Conservation (phyloP, 2,329 filamentous ascomycete genomes). For the Karstenula rhodostoma region DNA sequence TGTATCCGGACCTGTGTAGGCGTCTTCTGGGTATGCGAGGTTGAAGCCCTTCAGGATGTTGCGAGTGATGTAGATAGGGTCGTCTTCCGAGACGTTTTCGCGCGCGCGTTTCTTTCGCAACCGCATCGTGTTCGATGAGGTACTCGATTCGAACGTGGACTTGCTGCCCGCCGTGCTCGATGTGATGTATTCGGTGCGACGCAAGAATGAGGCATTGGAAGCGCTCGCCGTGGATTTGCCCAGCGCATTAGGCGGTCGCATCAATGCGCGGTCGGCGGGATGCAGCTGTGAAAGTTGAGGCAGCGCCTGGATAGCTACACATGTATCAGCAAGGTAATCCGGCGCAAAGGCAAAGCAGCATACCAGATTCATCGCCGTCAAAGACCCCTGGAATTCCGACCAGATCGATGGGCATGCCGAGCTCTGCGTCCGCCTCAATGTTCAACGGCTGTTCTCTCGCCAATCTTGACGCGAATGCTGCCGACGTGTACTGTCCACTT, state of each 20-base stretch:
- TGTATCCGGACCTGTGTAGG: conserved; percentile 73
- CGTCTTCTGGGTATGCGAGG: conserved; percentile 68
- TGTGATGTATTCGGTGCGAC: conserved; percentile 94
- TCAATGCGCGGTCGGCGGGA: conserved; percentile 82
- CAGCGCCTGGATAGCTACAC: conserved; percentile 80
- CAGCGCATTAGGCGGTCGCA: conserved; percentile 83
- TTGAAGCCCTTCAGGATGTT: conserved; percentile 71
- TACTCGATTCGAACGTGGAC: conserved; percentile 59
- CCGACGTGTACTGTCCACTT: conserved; percentile 86
- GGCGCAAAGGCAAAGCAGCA: conserved; percentile 28
- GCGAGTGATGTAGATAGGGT: conserved; percentile 67
- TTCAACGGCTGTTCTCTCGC: conserved; percentile 92
- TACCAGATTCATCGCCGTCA: conserved; percentile 93
- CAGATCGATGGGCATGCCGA: conserved; percentile 96
- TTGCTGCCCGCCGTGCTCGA: conserved; percentile 53
- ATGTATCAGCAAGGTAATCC: conserved; percentile 26
- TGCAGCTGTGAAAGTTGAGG: conserved; percentile 76
- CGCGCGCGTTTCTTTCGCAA: conserved; percentile 48
- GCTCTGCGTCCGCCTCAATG: conserved; percentile 95
- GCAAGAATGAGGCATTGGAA: conserved; percentile 87
- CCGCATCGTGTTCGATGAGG: conserved; percentile 56
- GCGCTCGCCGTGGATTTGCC: conserved; percentile 82
- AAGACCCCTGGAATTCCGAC: conserved; percentile 95
- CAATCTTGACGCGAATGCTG: conserved; percentile 87
- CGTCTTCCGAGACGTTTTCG: conserved; percentile 57